Percentiles rank a stretch among this genome's conserved stretches.
phyloP scores from a whole-genome alignment of 1,284 basidiomycete species.

The Trametes pubescens region DNA sequence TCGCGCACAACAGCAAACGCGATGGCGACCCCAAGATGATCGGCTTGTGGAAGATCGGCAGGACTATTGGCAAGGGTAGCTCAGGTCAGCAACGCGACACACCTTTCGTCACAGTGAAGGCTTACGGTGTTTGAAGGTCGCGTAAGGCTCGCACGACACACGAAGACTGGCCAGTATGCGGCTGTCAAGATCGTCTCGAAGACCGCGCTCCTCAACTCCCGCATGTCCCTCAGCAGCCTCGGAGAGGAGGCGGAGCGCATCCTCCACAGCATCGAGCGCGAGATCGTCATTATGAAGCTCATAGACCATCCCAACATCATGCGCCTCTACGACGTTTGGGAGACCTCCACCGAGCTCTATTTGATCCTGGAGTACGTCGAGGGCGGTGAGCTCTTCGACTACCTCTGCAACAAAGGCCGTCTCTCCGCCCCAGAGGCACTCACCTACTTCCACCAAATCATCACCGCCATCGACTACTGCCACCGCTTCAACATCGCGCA shows the following conservation, averaged over 20 bases:
- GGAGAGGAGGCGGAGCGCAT: constrained; percentile 72
- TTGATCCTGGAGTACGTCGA: constrained; percentile 98
- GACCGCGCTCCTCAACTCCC: constrained; percentile 70
- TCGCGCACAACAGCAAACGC: constrained; percentile 34
- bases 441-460: constrained; percentile 97
- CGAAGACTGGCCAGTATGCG: constrained; percentile 88
- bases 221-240: constrained; percentile 75
- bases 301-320: constrained; percentile 97
- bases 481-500: constrained; percentile 98
- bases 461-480: constrained; percentile 94
- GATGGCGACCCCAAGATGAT: constrained; percentile 79
- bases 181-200: constrained; percentile 98
- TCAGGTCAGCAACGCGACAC: constrained; percentile 68
- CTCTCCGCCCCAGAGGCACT: constrained; percentile 85
- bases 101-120: background rate
- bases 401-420: constrained; percentile 88
- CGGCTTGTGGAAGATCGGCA: constrained; percentile 93
- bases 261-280: constrained; percentile 89
- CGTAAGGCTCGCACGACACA: constrained; percentile 91
- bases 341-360: constrained; percentile 90
- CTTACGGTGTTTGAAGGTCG: constrained; percentile 64
- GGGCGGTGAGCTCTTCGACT: constrained; percentile 97
- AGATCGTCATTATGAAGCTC: constrained; percentile 99
- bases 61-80: constrained; percentile 91
- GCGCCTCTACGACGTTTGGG: constrained; percentile 97